Evolutionary conservation across 2,329 filamentous ascomycete genomes (phyloP), one percentile per base, ranked within the genome.

Genomic region (Sporothrix humicola): DNA sequence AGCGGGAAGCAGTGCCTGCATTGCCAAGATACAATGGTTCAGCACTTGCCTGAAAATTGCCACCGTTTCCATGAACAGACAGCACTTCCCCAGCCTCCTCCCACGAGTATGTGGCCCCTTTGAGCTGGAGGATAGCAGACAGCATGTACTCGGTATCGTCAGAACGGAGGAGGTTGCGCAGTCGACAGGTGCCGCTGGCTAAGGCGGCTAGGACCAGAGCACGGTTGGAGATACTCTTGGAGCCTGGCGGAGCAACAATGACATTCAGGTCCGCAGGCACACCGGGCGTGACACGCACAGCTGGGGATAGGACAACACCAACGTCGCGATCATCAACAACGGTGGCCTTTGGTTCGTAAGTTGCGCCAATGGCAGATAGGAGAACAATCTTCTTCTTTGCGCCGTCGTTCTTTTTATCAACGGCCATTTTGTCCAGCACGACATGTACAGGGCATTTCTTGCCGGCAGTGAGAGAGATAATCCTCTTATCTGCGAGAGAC

Each of bases 381-480:
- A 99, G 88, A 7, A 98, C 95, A 76, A 99, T 92, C 83, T 97
- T 98, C 87, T 99, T 99, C 82, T 95, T 94, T 74, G 89, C 89
- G 1, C 96, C 96, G 61, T 97, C 93, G 77, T 99, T 99, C 86
- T 99, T 99, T 88, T 99, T 99, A 83, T 99, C 96, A 9, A 99
- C 92, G 0, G 92, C 94, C 96, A 99, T 99, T 81, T 97, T 97
- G 77, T 92, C 88, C 73, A 99, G 87, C 70, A 99, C 83, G 50
- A 92, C 88, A 77, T 98, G 93, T 2, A 98, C 93, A 0, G 93
- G 91, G 80, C 96, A 99, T 76, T 89, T 87, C 83, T 97, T 98
- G 71, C 92, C 93, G 1, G 94, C 95, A 4, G 94, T 95, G 75
- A 96, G 84, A 79, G 91, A 93, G 59, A 92, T 88, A 59, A 99